Base-by-base conservation (phyloP, 352 stramenopile species). In the Paralagenidium karlingii region DNA sequence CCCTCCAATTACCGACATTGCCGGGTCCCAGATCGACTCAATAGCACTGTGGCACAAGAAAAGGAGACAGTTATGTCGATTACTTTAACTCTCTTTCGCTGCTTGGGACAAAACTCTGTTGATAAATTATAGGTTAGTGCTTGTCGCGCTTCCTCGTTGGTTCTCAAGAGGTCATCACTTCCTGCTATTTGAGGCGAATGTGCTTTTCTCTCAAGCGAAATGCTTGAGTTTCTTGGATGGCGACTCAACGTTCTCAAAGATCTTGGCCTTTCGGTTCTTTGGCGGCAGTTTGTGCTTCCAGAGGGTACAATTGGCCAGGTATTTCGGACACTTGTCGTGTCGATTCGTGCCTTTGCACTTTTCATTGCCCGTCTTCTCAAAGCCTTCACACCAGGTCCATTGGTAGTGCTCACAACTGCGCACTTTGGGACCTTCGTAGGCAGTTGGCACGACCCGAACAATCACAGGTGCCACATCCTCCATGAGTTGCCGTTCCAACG, bases 321-420 rank as follows among this genome's bases (percentile, higher is more conserved):
- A 89, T 55, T 89, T 89, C 10, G 75, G 71, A 40, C 69, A 89
- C 42, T 89, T 89, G 45, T 89, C 75, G 47, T 89, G 75, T 27
- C 75, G 71, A 41, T 89, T 89, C 11, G 75, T 89, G 29, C 75
- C 75, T 27, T 67, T 73, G 53, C 71, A 89, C 38, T 89, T 89
- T 42, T 86, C 75, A 43, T 89, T 89, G 29, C 69, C 64, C 18
- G 71, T 83, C 40, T 89, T 89, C 31, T 73, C 71, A 21, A 81
- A 89, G 3, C 75, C 75, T 57, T 89, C 75, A 49, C 75, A 89
- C 75, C 75, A 89, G 1, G 71, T 89, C 75, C 75, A 89, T 44
- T 86, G 75, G 41, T 86, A 89, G 45, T 89, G 75, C 38, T 89
- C 75, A 28, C 75, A 89, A 33, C 67, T 83, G 46, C 81, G 80